A percentile compares a stretch with the other conserved stretches of the same genome.
These are phyloP conservation scores for Xylaria sp. DNA, from an alignment of 2,329 filamentous ascomycete species.

Conservation along the genomic window DNA sequence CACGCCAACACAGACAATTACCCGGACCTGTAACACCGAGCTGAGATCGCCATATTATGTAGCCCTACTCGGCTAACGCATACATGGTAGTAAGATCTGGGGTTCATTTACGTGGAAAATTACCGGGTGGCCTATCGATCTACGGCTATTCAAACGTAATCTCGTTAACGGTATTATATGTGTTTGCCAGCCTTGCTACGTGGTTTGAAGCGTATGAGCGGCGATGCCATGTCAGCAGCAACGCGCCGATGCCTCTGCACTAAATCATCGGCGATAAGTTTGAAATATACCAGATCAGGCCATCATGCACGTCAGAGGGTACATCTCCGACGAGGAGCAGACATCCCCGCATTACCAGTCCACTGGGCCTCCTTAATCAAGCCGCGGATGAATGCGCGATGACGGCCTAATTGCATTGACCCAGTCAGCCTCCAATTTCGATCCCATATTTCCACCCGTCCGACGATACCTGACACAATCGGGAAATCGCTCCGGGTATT, in stretches of 20 bases:
- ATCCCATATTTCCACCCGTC: slow-evolving; percentile 42
- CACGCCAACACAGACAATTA: slow-evolving; percentile 39
- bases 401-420: slow-evolving; percentile 42
- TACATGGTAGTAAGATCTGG: slow-evolving; percentile 34
- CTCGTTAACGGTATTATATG: slow-evolving; percentile 30
- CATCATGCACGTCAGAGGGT: neutral
- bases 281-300: slow-evolving; percentile 10
- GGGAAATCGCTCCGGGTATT: slow-evolving; percentile 46
- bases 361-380: slow-evolving; percentile 38
- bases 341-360: slow-evolving; percentile 33
- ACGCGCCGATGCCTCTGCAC: slow-evolving; percentile 6
- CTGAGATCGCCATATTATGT: slow-evolving; percentile 36
- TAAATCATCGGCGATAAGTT: slow-evolving; percentile 8
- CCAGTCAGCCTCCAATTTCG: slow-evolving; percentile 43
- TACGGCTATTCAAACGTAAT: slow-evolving; percentile 38
- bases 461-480: slow-evolving; percentile 42
- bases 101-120: slow-evolving; percentile 38
- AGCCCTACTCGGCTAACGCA: slow-evolving; percentile 36
- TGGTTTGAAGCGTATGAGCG: slow-evolving; percentile 10
- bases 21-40: slow-evolving; percentile 37
- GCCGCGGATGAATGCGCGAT: slow-evolving; percentile 35
- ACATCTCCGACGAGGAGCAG: slow-evolving; percentile 9
- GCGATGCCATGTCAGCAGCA: slow-evolving; percentile 4
- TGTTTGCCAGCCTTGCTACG: slow-evolving; percentile 5
- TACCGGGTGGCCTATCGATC: slow-evolving; percentile 40